Evolutionary conservation across 225 moss, liverwort and hornwort genomes (phyloP).

Genomic region (Neckera pumila): DNA sequence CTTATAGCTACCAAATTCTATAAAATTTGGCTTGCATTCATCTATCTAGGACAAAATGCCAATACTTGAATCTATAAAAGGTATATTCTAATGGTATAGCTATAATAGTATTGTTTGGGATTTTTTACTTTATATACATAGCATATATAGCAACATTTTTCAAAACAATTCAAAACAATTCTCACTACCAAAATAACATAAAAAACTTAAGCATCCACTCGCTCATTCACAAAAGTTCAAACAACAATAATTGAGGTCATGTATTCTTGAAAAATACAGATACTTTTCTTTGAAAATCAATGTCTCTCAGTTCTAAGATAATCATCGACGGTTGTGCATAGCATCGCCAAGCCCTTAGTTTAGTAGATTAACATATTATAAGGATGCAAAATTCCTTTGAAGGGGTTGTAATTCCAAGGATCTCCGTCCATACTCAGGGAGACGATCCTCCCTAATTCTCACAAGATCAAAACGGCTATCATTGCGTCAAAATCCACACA

Average conservation of each 20-base stretch:
- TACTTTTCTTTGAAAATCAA: not conserved
- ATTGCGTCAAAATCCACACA: not conserved
- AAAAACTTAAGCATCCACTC: not conserved
- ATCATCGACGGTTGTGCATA: accelerated
- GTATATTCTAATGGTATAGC: not conserved
- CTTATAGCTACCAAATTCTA: not conserved
- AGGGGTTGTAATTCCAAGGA: not conserved
- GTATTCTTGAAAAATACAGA: not conserved
- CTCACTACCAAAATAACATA: not conserved
- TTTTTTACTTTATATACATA: not conserved
- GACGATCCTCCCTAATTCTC: not conserved
- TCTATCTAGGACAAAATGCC: not conserved
- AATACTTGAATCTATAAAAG: not conserved
- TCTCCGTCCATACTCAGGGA: no score
- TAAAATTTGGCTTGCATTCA: not conserved
- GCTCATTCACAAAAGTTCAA: not conserved
- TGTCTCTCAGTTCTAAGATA: not conserved
- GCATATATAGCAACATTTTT: not conserved
- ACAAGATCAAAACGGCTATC: not conserved
- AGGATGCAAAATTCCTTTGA: not conserved
- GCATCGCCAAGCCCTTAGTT: not conserved
- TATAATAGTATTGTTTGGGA: not conserved
- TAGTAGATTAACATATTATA: not conserved
- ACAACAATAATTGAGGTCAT: not conserved
- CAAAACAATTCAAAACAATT: not conserved